phyloP scores from a whole-genome alignment of 192 early-diverging fungal species.

The Backusella westeae region DNA sequence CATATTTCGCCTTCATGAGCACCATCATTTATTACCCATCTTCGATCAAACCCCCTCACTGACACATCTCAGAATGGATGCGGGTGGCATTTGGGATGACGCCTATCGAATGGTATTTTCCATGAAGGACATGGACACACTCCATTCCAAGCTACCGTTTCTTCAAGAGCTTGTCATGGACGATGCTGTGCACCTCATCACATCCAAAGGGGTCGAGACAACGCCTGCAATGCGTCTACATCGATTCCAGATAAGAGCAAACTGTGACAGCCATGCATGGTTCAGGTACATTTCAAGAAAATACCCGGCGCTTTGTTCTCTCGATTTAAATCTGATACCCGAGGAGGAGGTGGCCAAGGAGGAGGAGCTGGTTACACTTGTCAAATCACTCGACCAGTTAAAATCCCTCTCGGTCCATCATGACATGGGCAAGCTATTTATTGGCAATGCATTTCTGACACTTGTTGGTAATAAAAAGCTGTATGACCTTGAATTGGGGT shows the following conservation, averaged over 20 bases:
- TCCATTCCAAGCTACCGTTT: neutral
- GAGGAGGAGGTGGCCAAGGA: neutral
- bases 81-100: neutral
- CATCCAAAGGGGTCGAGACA: neutral
- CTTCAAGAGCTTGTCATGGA: neutral
- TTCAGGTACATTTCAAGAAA: neutral
- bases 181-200: neutral
- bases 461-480: neutral
- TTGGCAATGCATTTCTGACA: neutral
- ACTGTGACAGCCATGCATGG: neutral
- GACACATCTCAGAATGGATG: neutral
- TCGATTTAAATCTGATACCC: neutral
- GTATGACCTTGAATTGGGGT: neutral
- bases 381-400: neutral
- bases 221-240: neutral
- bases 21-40: neutral
- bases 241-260: neutral
- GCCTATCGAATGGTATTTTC: neutral
- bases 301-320: neutral
- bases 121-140: neutral
- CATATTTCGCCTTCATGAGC: neutral
- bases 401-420: neutral
- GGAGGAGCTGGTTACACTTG: neutral
- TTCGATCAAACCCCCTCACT: neutral
- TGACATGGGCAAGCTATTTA: neutral